These are phyloP conservation scores for Euphrasia confusa DNA, from an alignment of 257 asterid species.

Conservation along the genomic window DNA sequence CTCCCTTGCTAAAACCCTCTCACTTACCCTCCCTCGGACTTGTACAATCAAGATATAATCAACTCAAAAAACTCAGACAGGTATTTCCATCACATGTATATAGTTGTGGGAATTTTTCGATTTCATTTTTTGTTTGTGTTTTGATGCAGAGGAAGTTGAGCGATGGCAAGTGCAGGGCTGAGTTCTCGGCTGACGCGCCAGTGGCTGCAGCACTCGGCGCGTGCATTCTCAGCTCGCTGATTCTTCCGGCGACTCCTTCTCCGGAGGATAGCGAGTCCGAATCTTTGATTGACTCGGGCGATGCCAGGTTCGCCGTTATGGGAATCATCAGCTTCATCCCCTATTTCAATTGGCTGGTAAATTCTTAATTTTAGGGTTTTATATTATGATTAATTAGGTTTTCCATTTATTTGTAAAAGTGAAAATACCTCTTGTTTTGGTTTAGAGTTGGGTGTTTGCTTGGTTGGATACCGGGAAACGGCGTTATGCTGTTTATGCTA, in stretches of 20 bases:
- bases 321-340: conserved; percentile 91
- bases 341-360: conserved; percentile 95
- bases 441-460: conserved; percentile 95
- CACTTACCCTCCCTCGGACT: conserved; percentile 33
- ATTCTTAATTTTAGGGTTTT: conserved; percentile 6
- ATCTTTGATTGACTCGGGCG: conserved; percentile 68
- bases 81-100: conserved; percentile 1
- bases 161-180: conserved; percentile 67
- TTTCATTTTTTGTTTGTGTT: not conserved
- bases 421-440: not conserved
- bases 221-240: conserved; percentile 68
- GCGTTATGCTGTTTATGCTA: conserved; percentile 86
- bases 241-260: conserved; percentile 50
- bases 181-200: conserved; percentile 71
- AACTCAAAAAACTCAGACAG: conserved; percentile 34
- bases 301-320: conserved; percentile 93
- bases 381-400: not conserved
- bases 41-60: conserved; percentile 27
- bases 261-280: conserved; percentile 60
- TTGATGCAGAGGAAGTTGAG: conserved; percentile 40
- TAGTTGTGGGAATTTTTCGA: not conserved
- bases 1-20: conserved; percentile 33
- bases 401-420: not conserved
- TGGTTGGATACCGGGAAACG: conserved; percentile 86
- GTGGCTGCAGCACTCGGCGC: conserved; percentile 79